phyloP scores from a whole-genome alignment of 768 basidiomycete species.

The Suillus occidentalis region DNA sequence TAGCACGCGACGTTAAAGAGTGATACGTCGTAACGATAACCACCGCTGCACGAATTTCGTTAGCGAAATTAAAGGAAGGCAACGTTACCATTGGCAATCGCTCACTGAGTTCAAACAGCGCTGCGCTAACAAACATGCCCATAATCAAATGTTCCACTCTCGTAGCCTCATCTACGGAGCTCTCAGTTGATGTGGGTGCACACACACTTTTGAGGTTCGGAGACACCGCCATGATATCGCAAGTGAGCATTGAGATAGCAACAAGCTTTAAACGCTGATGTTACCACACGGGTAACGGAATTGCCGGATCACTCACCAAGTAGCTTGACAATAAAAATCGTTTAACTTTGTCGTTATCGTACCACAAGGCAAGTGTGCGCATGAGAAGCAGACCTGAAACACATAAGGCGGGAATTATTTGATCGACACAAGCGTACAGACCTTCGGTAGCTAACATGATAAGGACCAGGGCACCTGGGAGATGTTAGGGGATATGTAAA shows the following conservation, averaged over 20 bases:
- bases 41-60: conserved; percentile 2
- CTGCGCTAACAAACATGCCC: conserved; percentile 13
- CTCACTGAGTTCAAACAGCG: conserved; percentile 14
- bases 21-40: conserved; percentile 6
- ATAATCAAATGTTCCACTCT: conserved; percentile 10
- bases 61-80: not conserved
- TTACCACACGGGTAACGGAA: not conserved
- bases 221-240: conserved; percentile 7
- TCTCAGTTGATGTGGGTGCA: conserved; percentile 2
- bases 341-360: not conserved
- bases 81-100: not conserved
- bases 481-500: not conserved
- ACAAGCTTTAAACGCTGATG: conserved; percentile 3
- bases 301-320: conserved; percentile 2
- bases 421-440: not conserved
- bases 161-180: conserved; percentile 6
- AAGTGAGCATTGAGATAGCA: conserved; percentile 11
- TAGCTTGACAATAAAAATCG: conserved; percentile 8
- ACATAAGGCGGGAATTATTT: not conserved
- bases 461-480: conserved; percentile 9
- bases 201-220: conserved; percentile 10
- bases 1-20: not conserved
- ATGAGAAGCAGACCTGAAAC: conserved; percentile 13
- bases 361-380: conserved; percentile 15
- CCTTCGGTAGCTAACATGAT: conserved; percentile 15